Evolutionary conservation across 2,329 filamentous ascomycete species (phyloP), one percentile per base, ranked within the genome.

Genomic region (Pseudogymnoascus sp.): DNA sequence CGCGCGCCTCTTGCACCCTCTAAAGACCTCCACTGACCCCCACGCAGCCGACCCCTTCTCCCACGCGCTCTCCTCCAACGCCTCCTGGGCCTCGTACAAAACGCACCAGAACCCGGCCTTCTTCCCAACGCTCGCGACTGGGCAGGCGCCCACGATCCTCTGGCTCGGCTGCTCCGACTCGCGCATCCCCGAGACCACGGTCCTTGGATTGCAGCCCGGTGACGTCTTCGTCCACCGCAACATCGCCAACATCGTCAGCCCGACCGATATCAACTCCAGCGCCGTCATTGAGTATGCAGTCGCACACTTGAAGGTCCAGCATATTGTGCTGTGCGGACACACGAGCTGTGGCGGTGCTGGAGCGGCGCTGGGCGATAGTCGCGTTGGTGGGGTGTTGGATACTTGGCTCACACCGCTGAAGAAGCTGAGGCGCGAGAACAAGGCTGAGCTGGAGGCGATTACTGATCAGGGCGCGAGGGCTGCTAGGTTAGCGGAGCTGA

Each of bases 151-250:
- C 8, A 78, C 82, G 66, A 86, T 88, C 67, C 81, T 96, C 65
- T 96, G 91, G 91, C 84, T 96, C 69, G 92, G 92, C 65, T 96
- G 92, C 79, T 90, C 90, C 71, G 92, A 96, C 79, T 91, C 88
- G 41, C 89, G 92, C 68, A 88, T 90, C 69, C 91, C 92, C 1
- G 92, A 95, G 77, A 93, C 90, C 4, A 92, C 87, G 60, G 83
- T 96, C 72, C 83, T 93, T 28, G 87, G 89, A 71, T 82, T 92
- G 65, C 83, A 90, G 72, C 90, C 91, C 2, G 91, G 92, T 65
- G 90, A 96, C 71, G 87, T 96, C 69, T 96, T 96, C 75, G 89
- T 92, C 62, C 91, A 96, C 80, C 89, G 92, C 74, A 96, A 96
- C 80, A 93, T 96, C 75, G 91, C 90, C 76, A 96, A 96, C 79